These are phyloP conservation scores for Pythium brachiatum DNA, from an alignment of 352 stramenopile species.

Conservation along the genomic window DNA sequence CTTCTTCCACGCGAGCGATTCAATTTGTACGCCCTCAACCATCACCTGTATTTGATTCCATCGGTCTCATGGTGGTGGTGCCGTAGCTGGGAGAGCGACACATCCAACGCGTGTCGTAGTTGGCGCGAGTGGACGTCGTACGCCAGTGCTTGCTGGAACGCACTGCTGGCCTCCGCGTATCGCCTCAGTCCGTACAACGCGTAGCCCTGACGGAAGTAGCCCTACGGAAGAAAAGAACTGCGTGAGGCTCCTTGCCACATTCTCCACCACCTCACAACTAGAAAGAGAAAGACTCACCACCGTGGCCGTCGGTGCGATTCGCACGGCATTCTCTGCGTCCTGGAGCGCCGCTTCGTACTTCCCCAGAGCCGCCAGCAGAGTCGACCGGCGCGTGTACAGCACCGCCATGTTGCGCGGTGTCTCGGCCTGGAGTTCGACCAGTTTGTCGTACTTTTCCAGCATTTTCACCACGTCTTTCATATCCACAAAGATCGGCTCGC, in stretches of 20 bases:
- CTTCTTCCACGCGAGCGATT: no score
- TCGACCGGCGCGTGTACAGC: constrained; percentile 55
- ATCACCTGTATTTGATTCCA: no score
- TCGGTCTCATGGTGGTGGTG: not conserved
- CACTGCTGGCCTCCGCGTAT: constrained; percentile 51
- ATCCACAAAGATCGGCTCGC: constrained; percentile 12
- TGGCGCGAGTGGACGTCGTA: constrained; percentile 61
- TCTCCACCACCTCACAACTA: constrained; percentile 41
- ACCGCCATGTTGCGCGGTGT: constrained; percentile 53
- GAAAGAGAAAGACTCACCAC: constrained; percentile 33
- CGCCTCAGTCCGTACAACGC: constrained; percentile 47
- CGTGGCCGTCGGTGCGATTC: constrained; percentile 45
- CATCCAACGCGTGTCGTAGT: constrained; percentile 53
- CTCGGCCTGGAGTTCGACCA: constrained; percentile 51
- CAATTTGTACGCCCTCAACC: no score
- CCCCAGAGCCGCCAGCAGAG: constrained; percentile 50
- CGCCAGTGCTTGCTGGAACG: constrained; percentile 64
- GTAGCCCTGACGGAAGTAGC: constrained; percentile 68
- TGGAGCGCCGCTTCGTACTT: constrained; percentile 41
- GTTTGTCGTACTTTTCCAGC: constrained; percentile 67
- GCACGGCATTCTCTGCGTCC: constrained; percentile 55
- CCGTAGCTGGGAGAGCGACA: constrained; percentile 30
- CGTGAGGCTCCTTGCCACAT: no score
- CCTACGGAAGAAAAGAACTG: constrained; percentile 28
- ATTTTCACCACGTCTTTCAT: constrained; percentile 26